Percentiles rank a stretch among this genome's conserved stretches.
These are phyloP conservation scores for Batrachochytrium dendrobatidis DNA, from an alignment of 371 early-diverging fungal species.

Conservation along the genomic window DNA sequence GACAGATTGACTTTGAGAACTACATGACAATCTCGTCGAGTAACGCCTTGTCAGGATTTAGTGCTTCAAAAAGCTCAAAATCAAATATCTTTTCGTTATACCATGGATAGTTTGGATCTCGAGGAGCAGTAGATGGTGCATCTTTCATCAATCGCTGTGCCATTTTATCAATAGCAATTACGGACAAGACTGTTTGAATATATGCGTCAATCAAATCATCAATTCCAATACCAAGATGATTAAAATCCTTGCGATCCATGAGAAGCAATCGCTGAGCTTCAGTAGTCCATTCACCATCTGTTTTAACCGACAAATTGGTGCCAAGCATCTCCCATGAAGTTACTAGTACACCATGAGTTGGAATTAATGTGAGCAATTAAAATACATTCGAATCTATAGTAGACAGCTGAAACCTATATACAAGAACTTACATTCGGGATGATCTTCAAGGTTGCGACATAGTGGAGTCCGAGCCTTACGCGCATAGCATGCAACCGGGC, in stretches of 20 bases:
- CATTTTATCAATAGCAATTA: slow-evolving; percentile 89
- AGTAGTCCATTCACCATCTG: slow-evolving; percentile 70
- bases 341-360: slow-evolving; percentile 30
- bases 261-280: slow-evolving; percentile 76
- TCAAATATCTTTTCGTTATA: slow-evolving; percentile 52
- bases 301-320: slow-evolving; percentile 79
- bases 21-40: slow-evolving; percentile 61
- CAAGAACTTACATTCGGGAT: slow-evolving; percentile 36
- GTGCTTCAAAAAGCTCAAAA: slow-evolving; percentile 68
- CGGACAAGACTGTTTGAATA: slow-evolving; percentile 81
- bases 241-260: slow-evolving; percentile 92
- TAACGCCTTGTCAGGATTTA: slow-evolving; percentile 80
- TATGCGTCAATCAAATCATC: slow-evolving; percentile 91
- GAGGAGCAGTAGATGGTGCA: neutral
- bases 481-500: slow-evolving; percentile 82
- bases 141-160: slow-evolving; percentile 57
- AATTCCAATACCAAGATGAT: slow-evolving; percentile 80
- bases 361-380: neutral
- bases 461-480: slow-evolving; percentile 77
- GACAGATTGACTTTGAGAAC: too few species aligned
- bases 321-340: slow-evolving; percentile 93
- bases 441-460: slow-evolving; percentile 55
- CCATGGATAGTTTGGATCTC: slow-evolving; percentile 24
- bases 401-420: neutral
- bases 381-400: neutral